Evolutionary conservation across 1,284 basidiomycete species (phyloP).

Genomic region (Cryptococcus depauperatus): DNA sequence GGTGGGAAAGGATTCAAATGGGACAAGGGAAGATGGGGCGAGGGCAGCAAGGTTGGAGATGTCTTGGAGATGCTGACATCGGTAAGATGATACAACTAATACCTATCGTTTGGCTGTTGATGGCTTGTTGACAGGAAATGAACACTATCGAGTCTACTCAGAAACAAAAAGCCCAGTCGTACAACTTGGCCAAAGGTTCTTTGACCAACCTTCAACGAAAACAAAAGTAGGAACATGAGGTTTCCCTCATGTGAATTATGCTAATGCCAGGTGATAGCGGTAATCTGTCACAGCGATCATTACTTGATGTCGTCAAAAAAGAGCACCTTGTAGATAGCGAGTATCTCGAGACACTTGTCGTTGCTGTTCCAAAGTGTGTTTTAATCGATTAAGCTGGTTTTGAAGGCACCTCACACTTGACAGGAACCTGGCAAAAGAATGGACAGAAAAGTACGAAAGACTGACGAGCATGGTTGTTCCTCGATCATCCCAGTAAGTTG

Average conservation of each 20-base stretch:
- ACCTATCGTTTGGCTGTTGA: not conserved
- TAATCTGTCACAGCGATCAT: conserved; percentile 80
- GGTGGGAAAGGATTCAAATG: conserved; percentile 46
- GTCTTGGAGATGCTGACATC: conserved; percentile 71
- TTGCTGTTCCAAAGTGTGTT: conserved; percentile 85
- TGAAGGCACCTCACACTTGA: not conserved
- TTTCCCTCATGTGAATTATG: not conserved
- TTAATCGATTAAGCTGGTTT: not conserved
- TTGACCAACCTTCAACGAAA: conserved; percentile 90
- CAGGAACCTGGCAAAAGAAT: conserved; percentile 78
- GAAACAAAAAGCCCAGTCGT: conserved; percentile 82
- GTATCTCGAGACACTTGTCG: conserved; percentile 84
- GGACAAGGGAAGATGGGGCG: conserved; percentile 17
- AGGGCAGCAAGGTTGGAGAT: conserved; percentile 13
- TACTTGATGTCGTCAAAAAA: conserved; percentile 76
- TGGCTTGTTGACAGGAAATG: conserved; percentile 59
- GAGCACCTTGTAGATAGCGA: conserved; percentile 80
- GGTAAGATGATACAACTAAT: conserved; percentile 46
- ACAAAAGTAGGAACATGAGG: conserved; percentile 60
- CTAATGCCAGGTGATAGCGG: conserved; percentile 54
- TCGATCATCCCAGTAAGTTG: conserved; percentile 71
- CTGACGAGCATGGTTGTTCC: conserved; percentile 88
- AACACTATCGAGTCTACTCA: conserved; percentile 78
- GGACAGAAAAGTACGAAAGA: conserved; percentile 83
- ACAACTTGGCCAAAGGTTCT: conserved; percentile 89